Percentiles rank a stretch among this genome's conserved stretches.
Evolutionary conservation across 2,329 filamentous ascomycete species (phyloP).

Genomic region (Xylaria sp.): DNA sequence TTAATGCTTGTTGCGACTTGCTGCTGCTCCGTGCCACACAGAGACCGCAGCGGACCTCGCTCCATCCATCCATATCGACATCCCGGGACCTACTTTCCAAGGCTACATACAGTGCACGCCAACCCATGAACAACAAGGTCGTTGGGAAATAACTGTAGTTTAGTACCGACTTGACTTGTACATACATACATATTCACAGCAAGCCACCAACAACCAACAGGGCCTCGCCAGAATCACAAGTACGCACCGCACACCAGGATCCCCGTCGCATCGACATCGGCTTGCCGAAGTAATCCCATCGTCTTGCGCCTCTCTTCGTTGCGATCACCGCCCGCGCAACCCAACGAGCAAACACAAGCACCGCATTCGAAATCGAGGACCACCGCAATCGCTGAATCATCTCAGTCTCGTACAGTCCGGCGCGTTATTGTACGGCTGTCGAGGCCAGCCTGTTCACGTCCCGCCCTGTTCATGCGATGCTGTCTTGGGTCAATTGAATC

Average conservation of each 20-base stretch:
- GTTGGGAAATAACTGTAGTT: background rate
- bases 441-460: background rate
- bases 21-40: constrained; percentile 8
- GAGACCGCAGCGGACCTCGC: background rate
- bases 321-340: constrained; percentile 15
- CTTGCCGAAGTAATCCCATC: constrained; percentile 30
- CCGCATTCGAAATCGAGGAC: background rate
- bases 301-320: constrained; percentile 10
- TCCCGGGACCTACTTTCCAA: background rate
- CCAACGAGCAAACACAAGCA: constrained; percentile 4
- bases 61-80: constrained; percentile 3
- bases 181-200: background rate
- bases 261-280: constrained; percentile 27
- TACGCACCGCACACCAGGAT: constrained; percentile 8
- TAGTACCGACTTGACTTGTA: background rate
- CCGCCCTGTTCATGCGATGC: constrained; percentile 13
- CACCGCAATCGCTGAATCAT: background rate
- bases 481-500: constrained; percentile 33
- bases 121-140: background rate
- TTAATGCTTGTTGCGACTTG: constrained; percentile 12
- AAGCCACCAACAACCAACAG: background rate
- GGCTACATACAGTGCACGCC: background rate
- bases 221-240: background rate
- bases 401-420: background rate
- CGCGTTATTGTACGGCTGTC: constrained; percentile 11